Conservation (phyloP, 768 basidiomycete genomes). For the Aureoboletus auriporus region DNA sequence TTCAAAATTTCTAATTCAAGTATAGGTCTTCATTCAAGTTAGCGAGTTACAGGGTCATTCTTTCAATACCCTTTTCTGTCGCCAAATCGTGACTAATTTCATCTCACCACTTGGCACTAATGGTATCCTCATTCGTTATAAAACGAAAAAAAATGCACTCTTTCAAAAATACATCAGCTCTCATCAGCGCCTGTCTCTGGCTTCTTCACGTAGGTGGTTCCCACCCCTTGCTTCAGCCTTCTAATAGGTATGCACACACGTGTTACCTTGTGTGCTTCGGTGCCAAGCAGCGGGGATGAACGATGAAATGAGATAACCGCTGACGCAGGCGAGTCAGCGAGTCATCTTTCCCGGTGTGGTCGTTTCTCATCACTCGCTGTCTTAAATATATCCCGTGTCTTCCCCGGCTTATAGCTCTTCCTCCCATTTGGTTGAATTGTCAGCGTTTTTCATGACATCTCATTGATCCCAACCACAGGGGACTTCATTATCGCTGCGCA, state of each 20-base stretch:
- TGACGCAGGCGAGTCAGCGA: constrained; percentile 5
- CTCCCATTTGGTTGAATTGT: constrained; percentile 1
- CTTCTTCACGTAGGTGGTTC: constrained; percentile 21
- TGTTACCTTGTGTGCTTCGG: constrained; percentile 9
- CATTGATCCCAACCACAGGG: constrained; percentile 9
- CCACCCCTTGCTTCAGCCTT: constrained; percentile 19
- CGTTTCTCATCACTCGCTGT: constrained; percentile 9
- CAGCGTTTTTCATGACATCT: constrained; percentile 12
- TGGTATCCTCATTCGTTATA: not conserved
- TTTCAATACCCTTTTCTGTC: not conserved
- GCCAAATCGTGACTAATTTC: not conserved
- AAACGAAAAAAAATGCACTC: not conserved
- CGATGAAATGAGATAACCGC: constrained; percentile 11
- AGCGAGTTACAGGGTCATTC: not conserved
- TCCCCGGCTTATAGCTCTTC: constrained; percentile 2
- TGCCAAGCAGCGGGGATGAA: constrained; percentile 17
- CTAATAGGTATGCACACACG: constrained; percentile 16
- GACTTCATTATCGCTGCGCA: constrained; percentile 1
- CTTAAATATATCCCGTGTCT: constrained; percentile 17
- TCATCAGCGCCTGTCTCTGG: constrained; percentile 9
- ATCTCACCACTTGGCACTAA: not conserved
- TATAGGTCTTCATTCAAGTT: not conserved
- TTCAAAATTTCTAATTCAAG: constrained; percentile 4
- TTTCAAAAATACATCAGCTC: not conserved
- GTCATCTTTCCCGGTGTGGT: constrained; percentile 6